phyloP scores from a whole-genome alignment of 1,284 basidiomycete genomes.

The Apiotrichum gracile region DNA sequence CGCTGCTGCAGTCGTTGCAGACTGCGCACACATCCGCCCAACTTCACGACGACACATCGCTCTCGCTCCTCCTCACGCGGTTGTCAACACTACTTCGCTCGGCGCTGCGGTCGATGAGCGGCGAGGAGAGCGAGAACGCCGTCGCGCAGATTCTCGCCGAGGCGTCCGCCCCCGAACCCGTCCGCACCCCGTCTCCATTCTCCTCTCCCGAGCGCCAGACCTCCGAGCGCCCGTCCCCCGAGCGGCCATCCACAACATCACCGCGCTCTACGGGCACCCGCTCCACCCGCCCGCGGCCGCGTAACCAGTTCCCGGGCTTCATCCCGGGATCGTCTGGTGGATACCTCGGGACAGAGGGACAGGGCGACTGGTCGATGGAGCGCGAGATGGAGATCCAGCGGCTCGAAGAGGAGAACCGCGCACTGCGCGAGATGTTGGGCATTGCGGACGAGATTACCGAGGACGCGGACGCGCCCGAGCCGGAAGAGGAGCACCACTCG shows the following conservation, averaged over 20 bases:
- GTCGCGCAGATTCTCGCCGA: neutral
- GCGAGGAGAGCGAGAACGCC: constrained; percentile 52
- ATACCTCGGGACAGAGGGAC: constrained; percentile 41
- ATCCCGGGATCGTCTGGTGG: constrained; percentile 38
- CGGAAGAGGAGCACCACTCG: constrained; percentile 3
- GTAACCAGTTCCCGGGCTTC: constrained; percentile 28
- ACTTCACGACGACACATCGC: constrained; percentile 55
- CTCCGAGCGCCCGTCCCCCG: neutral
- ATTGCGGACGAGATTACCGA: constrained; percentile 49
- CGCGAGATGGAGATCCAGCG: constrained; percentile 75
- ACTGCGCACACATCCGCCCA: constrained; percentile 59
- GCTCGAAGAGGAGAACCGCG: constrained; percentile 72
- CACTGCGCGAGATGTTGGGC: constrained; percentile 64
- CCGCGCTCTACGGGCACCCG: neutral
- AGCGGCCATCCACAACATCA: too few species aligned
- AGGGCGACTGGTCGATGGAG: constrained; percentile 73
- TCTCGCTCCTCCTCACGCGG: constrained; percentile 65
- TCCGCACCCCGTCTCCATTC: neutral
- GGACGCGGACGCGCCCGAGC: constrained; percentile 9
- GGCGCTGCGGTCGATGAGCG: constrained; percentile 65
- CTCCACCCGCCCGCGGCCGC: constrained; percentile 17
- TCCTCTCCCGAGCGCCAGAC: neutral
- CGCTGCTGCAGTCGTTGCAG: constrained; percentile 68
- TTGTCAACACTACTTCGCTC: constrained; percentile 65
- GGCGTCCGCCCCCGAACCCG: neutral